Evolutionary conservation across 352 stramenopile species (phyloP), one percentile per base, ranked within the genome.

Genomic region (Globisporangium lucens): DNA sequence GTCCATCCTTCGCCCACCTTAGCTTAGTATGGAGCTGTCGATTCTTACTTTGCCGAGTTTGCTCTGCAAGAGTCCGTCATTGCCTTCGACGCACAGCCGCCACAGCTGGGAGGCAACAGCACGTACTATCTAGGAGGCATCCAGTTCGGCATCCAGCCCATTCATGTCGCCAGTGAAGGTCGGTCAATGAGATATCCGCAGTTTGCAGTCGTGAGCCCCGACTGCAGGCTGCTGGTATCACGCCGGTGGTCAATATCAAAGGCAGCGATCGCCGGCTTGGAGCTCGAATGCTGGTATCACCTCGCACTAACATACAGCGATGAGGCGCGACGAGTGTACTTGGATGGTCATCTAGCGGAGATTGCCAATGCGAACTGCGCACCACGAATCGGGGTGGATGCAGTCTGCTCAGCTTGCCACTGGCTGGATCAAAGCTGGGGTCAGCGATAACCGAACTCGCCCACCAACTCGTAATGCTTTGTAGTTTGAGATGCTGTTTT

Each of bases 121-220:
- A 5, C n/a, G n/a, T 56, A 7, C 4, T 56, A 17, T 5, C 6
- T 29, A 12, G 76, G 75, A 2, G 73, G 75, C 0, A 68, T 87
- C n/a, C 69, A 83, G 22, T 76, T 84, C 22, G 76, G 77, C 7
- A 63, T 73, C 6, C 76, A 87, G 46, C 82, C 75, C 2, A 67
- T 75, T 9, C 10, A 9, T 43, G 36, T 43, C 59, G 72, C 24
- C 65, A 73, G 68, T 61, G 65, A 33, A 78, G 75, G 75, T 69
- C 75, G 20, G 10, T 79, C 55, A 79, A 76, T 56, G 36, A 4
- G 17, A 17, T 73, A 83, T 46, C 69, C 82, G 56, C 75, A 83
- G 64, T 73, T 77, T 24, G 57, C 80, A 46, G 59, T 76, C 53
- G 68, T 85, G 12, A 75, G 80, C 58, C 68, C 69, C n/a, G 67